Evolutionary conservation across 1,139 yeast genomes (phyloP), one percentile per base, ranked within the genome.

Genomic region (Pichia sp.): DNA sequence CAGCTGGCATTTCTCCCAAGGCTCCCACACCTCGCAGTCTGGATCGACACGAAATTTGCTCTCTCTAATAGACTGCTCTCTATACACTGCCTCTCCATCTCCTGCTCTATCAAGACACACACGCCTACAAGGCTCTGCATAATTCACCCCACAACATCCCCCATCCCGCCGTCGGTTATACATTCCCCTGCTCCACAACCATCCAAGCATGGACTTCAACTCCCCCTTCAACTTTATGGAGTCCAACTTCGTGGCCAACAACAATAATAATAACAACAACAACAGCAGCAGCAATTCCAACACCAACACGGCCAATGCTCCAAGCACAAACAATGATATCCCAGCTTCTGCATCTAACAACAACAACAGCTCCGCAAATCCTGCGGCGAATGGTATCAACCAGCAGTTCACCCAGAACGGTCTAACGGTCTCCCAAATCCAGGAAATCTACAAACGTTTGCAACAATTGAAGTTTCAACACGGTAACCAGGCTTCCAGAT

Each of bases 381-480:
- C 15, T 15, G 11, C 14, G 11, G 24, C 10, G 27, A 21, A 34
- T 19, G 36, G 33, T 33, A 39, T 44, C 14, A 46, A 46, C 18
- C 53, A 46, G 30, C 50, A 46, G n/a, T 42, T 50, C 17, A 38
- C 45, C 5, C 53, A 46, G 33, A 30, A 30, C 15, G 51, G 44
- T 11, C 30, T 53, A 14, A 34, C 56, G 1, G 28, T 46, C 10
- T 38, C 48, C 10, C 56, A 53, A 41, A 52, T 53, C 18, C 56
- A 53, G 27, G 51, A 45, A 40, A 50, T 53, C 14, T 47, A 46
- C 22, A 52, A 58, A 58, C 53, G 67, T 32, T 47, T 60, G 27
- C 66, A 62, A 47, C 62, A 58, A 46, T 53, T 62, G 38, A 58
- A 59, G 40, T 46, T 50, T 27, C 65, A 60, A 34, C 63, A 62